Conservation (phyloP, 805 yeast genomes). For the Priceomyces fermenticarens region DNA sequence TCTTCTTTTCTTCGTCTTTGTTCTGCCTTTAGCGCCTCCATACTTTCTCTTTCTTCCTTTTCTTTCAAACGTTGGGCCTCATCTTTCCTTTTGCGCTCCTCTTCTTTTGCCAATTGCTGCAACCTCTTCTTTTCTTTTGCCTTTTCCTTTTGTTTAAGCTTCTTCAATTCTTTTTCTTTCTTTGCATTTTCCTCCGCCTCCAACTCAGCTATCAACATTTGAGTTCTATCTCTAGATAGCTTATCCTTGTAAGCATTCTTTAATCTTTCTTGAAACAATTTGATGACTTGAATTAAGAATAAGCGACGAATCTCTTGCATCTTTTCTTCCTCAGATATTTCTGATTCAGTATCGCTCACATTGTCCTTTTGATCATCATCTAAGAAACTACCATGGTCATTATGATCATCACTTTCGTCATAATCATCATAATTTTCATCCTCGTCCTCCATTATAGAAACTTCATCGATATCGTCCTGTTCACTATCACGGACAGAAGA, state of each 20-base stretch:
- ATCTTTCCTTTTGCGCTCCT: conserved; percentile 54
- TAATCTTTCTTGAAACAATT: conserved; percentile 70
- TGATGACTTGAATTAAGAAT: conserved; percentile 76
- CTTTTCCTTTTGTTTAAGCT: conserved; percentile 62
- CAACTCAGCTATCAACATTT: conserved; percentile 59
- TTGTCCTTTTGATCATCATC: conserved; percentile 44
- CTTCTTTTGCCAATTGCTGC: conserved; percentile 62
- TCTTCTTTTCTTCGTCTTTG: conserved; percentile 40
- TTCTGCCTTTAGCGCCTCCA: conserved; percentile 34
- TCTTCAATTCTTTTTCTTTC: conserved; percentile 64
- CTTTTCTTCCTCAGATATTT: conserved; percentile 53
- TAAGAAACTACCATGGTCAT: conserved; percentile 36
- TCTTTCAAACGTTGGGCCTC: conserved; percentile 44
- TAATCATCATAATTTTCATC: conserved; percentile 25
- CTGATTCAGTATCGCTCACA: conserved; percentile 31
- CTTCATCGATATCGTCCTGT: background rate
- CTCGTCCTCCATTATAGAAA: conserved; percentile 17
- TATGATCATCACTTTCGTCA: conserved; percentile 29
- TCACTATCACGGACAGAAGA: conserved; percentile 5
- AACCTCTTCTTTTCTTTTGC: conserved; percentile 66
- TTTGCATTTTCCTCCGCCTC: conserved; percentile 67
- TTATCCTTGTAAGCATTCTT: conserved; percentile 75
- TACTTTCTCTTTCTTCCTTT: conserved; percentile 27
- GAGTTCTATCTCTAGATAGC: conserved; percentile 71
- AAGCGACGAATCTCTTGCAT: conserved; percentile 76